These are phyloP conservation scores for Diaporthe eres DNA, from an alignment of 2,329 filamentous ascomycete genomes.

Conservation along the genomic window DNA sequence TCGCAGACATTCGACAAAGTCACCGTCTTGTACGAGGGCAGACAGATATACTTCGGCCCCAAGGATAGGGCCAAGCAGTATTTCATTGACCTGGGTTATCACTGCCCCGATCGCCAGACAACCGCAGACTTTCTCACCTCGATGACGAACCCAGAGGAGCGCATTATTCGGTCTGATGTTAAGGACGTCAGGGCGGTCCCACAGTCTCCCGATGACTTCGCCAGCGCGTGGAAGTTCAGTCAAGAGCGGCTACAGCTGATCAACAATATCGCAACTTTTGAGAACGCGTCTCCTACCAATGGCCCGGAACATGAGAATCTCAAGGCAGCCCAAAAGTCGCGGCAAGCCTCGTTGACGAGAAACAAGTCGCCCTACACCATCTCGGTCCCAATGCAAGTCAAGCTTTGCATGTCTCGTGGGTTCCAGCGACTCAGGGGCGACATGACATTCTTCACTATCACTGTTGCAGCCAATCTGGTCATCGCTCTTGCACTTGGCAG, in stretches of 20 bases:
- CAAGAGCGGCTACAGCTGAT: slow-evolving; percentile 64
- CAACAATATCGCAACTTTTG: slow-evolving; percentile 69
- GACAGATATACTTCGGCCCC: slow-evolving; percentile 75
- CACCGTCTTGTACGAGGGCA: slow-evolving; percentile 70
- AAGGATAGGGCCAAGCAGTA: slow-evolving; percentile 73
- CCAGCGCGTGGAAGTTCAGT: slow-evolving; percentile 70
- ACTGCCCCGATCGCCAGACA: slow-evolving; percentile 76
- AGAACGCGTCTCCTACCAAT: slow-evolving; percentile 65
- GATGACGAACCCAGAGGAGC: slow-evolving; percentile 73
- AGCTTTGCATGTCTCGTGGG: slow-evolving; percentile 85
- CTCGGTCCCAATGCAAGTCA: slow-evolving; percentile 80
- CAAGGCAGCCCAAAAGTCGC: slow-evolving; percentile 58
- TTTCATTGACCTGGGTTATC: slow-evolving; percentile 77
- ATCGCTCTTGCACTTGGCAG: slow-evolving; percentile 84
- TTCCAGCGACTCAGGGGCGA: slow-evolving; percentile 84
- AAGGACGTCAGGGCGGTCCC: slow-evolving; percentile 64
- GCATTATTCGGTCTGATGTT: slow-evolving; percentile 68
- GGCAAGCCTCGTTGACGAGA: slow-evolving; percentile 50
- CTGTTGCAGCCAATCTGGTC: slow-evolving; percentile 78
- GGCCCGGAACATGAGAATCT: slow-evolving; percentile 70
- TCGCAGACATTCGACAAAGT: slow-evolving; percentile 67
- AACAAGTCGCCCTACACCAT: slow-evolving; percentile 86
- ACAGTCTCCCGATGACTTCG: slow-evolving; percentile 74
- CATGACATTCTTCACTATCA: slow-evolving; percentile 78
- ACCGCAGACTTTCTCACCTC: slow-evolving; percentile 81